Evolutionary conservation across 2,329 filamentous ascomycete species (phyloP), one percentile per base, ranked within the genome.

Genomic region (Hypoxylon sp.): DNA sequence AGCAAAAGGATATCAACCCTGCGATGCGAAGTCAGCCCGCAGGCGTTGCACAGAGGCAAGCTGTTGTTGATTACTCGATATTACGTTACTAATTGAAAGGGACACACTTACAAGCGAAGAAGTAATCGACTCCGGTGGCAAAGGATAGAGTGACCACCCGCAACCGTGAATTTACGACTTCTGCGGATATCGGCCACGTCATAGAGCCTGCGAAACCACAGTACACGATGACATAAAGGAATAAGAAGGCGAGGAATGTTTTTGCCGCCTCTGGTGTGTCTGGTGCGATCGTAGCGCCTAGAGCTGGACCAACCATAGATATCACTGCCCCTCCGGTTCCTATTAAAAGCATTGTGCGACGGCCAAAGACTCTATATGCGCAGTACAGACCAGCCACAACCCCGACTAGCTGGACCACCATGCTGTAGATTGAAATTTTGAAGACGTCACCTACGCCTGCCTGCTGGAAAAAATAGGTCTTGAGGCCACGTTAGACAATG

Each of bases 1-100:
- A 77, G 3, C 79, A 81, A 69, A 81, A 82, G 0, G 79, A 80
- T 0, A 77, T 80, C 5, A 82, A 73, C 81, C 80, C 70, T 72
- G 21, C 14, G 19, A 11, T 21, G 25, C 36, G n/a, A 19, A 45
- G 55, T 65, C 50, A 63, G 64, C 55, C 32, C 46, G 38, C 32
- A 38, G 28, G 19, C 7, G 50, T 60, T 51, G 10, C 45, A 66
- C 60, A 38, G 23, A 19, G 32, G 38, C 23, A 38, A 11, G 23
- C 14, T 45, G 17, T 45, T 11, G 28, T 23, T 36, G 14, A 53
- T 14, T 10, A 13, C 45, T 19, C 49, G 19, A 21, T 21, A 21
- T 51, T n/a, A 49, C 21, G 64, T 63, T 21, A 21, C 58, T 60
- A 45, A 38, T 45, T 36, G 17, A 36, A 14, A 28, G 48, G 17